Evolutionary conservation across 805 yeast genomes (phyloP), one percentile per base, ranked within the genome.

Genomic region (Lachancea fermentati): DNA sequence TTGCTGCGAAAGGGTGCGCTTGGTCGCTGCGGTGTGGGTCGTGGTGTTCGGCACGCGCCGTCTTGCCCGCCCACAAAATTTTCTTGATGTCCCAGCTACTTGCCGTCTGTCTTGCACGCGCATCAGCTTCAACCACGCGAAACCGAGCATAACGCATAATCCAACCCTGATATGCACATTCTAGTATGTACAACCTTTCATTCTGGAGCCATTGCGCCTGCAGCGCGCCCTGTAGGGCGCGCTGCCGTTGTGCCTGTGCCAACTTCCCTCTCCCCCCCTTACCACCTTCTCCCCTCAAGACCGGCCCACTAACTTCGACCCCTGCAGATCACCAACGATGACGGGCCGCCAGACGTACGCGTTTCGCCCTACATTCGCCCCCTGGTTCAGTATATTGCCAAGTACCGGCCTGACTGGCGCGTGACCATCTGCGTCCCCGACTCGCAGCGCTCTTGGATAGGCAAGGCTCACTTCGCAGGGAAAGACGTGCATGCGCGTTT

Each of bases 401-500:
- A 68, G 31, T 51, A 67, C 39, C 43, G 49, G 30, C 85, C 96
- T 4, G 78, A 85, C 57, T 91, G 97, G 97, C 76, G 83, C 19
- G 63, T 89, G 24, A 78, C 88, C 17, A 79, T 89, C 15, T 88
- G 82, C 19, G 81, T 93, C 2, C 98, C 98, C 9, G 65, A 70
- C 45, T 74, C 79, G 39, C 95, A 86, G 51, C 66, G 93, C 51
- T 89, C 97, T 11, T 93, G 98, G 98, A 91, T 88, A 42, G 96
- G 96, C 28, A 93, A 93, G 61, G 97, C 98, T 4, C 97, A 89
- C 67, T 79, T 93, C 54, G 94, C 94, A 0, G 91, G 87, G 5
- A 72, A 75, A 47, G 73, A 76, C 19, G 66, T 83, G 30, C 65
- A 76, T 2, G 75, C 83, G 1, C 68, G 75, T 2, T 85, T 77